A percentile compares a stretch with the other conserved stretches of the same genome.
phyloP scores from a whole-genome alignment of 768 basidiomycete genomes.

The Russula sp. region DNA sequence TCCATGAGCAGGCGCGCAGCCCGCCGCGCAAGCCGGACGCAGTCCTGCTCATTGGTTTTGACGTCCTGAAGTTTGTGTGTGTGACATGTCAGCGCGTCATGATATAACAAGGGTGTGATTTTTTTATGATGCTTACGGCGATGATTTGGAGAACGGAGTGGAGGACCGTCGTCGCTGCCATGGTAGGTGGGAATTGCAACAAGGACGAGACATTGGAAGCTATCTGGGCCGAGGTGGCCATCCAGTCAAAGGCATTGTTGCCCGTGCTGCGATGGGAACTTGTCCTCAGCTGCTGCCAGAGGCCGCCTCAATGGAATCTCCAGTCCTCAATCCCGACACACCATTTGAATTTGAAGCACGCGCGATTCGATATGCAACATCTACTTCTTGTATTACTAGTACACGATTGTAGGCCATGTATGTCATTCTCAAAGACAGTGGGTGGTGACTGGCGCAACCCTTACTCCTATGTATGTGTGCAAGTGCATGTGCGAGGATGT shows the following conservation, averaged over 20 bases:
- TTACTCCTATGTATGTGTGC: too few relatives aligned
- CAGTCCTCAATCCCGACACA: too few relatives aligned
- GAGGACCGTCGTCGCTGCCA: slow-evolving; percentile 24
- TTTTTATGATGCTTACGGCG: slow-evolving; percentile 15
- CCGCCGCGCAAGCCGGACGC: slow-evolving; percentile 26
- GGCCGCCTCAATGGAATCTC: too few relatives aligned
- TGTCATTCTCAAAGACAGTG: too few relatives aligned
- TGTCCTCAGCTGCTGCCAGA: too few relatives aligned
- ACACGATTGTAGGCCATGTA: too few relatives aligned
- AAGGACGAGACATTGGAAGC: slow-evolving; percentile 18
- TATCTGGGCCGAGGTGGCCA: slow-evolving; percentile 20
- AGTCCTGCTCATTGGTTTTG: slow-evolving; percentile 30
- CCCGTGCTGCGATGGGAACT: slow-evolving; percentile 24
- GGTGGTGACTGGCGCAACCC: too few relatives aligned
- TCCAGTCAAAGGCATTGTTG: slow-evolving; percentile 26
- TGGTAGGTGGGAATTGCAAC: slow-evolving; percentile 26
- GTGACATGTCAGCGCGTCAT: background rate
- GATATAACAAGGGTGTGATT: too few relatives aligned
- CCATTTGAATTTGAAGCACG: too few relatives aligned
- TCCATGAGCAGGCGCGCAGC: slow-evolving; percentile 26
- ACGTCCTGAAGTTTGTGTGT: slow-evolving; percentile 25
- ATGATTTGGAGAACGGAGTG: slow-evolving; percentile 27
- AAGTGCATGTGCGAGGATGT: too few relatives aligned
- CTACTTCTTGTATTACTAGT: too few relatives aligned
- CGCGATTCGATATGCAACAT: too few relatives aligned